These are phyloP conservation scores for Biscogniauxia mediterranea DNA, from an alignment of 2,329 filamentous ascomycete species.

Conservation along the genomic window DNA sequence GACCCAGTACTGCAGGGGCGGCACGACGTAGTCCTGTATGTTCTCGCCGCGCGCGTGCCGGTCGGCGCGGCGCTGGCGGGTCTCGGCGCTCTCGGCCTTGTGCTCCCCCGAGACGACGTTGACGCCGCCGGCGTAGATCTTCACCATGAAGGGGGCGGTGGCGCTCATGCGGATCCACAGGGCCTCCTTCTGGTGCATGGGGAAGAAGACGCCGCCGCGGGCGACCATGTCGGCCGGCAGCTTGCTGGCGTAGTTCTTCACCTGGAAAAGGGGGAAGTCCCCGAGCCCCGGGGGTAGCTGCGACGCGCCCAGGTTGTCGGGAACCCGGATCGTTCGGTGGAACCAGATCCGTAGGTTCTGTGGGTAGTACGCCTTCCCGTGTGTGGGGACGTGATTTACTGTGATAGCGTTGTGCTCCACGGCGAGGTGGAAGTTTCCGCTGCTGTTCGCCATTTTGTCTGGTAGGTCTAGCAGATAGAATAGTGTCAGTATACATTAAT, in stretches of 20 bases:
- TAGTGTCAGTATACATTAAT: background rate
- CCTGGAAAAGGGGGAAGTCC: slow-evolving; percentile 38
- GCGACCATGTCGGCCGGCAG: slow-evolving; percentile 35
- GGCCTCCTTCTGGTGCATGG: slow-evolving; percentile 44
- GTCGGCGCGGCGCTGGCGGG: slow-evolving; percentile 14
- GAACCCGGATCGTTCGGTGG: slow-evolving; percentile 42
- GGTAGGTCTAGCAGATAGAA: background rate
- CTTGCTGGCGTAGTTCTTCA: slow-evolving; percentile 30
- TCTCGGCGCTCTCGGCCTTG: slow-evolving; percentile 18
- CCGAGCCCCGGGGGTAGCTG: slow-evolving; percentile 38
- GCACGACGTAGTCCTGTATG: slow-evolving; percentile 36
- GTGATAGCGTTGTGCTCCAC: slow-evolving; percentile 6
- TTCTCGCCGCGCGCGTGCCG: slow-evolving; percentile 1
- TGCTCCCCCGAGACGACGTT: slow-evolving; percentile 40
- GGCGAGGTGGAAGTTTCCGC: slow-evolving; percentile 2
- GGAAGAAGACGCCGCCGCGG: slow-evolving; percentile 45
- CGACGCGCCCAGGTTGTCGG: slow-evolving; percentile 35
- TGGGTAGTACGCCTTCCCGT: background rate
- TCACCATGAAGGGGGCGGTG: slow-evolving; percentile 34
- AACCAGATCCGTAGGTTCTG: slow-evolving; percentile 35
- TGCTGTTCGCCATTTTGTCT: background rate
- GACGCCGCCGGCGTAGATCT: slow-evolving; percentile 39
- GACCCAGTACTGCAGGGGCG: slow-evolving; percentile 38
- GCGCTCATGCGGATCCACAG: slow-evolving; percentile 39
- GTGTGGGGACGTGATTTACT: background rate